Percentiles rank a stretch among this genome's conserved stretches.
Conservation (phyloP, 768 basidiomycete genomes). For the Amanita thiersii region DNA sequence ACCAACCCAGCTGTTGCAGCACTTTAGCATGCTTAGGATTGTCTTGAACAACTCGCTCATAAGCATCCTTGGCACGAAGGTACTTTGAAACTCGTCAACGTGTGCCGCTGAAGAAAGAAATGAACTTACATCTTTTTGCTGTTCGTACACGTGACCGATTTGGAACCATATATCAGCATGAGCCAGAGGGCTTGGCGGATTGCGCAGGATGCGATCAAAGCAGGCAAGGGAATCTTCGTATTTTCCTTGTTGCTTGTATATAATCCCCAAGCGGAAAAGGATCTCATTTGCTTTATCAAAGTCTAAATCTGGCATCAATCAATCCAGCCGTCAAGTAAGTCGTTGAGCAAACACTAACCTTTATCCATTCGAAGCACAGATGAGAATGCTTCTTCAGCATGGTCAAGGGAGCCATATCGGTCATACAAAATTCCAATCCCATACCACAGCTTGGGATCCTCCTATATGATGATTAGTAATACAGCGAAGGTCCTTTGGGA, state of each 20-base stretch:
- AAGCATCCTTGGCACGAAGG: conserved; percentile 85
- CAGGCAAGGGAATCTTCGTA: conserved; percentile 83
- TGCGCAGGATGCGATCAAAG: conserved; percentile 94
- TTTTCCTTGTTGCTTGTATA: conserved; percentile 98
- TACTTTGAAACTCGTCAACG: conserved; percentile 42
- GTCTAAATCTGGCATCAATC: conserved; percentile 47
- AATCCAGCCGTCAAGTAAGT: conserved; percentile 13
- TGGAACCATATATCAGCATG: conserved; percentile 99
- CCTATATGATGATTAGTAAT: conserved; percentile 26
- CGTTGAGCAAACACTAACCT: conserved; percentile 42
- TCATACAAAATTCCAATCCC: conserved; percentile 99
- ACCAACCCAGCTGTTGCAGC: conserved; percentile 94
- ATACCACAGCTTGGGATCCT: conserved; percentile 99
- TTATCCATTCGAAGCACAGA: conserved; percentile 96
- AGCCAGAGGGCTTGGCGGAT: conserved; percentile 91
- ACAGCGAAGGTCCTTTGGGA: conserved; percentile 9
- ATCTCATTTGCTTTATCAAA: conserved; percentile 99
- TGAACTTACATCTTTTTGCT: conserved; percentile 83
- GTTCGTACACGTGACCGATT: conserved; percentile 97
- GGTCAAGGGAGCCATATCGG: conserved; percentile 95
- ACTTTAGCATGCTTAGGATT: conserved; percentile 96
- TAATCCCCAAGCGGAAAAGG: conserved; percentile 95
- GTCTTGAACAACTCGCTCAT: conserved; percentile 89
- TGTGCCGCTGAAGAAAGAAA: conserved; percentile 2
- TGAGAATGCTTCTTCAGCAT: conserved; percentile 97